phyloP scores from a whole-genome alignment of 495 filamentous ascomycete genomes.

The Penicillium samsonianum region DNA sequence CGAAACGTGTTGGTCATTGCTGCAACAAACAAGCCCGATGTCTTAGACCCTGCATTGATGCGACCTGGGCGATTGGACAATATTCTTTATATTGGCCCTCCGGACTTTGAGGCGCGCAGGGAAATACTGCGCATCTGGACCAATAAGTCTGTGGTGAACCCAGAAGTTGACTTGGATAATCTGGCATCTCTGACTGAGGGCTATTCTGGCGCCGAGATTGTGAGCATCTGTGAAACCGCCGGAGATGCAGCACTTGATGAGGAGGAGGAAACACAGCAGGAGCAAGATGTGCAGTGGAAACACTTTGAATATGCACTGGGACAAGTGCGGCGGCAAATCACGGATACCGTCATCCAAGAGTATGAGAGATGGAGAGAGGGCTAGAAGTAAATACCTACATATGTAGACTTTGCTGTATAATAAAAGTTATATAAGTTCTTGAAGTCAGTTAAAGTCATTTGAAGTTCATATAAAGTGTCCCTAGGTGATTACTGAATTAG shows the following conservation, averaged over 20 bases:
- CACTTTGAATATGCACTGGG: conserved; percentile 66
- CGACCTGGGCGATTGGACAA: conserved; percentile 87
- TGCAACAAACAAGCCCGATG: conserved; percentile 89
- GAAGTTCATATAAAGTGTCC: not conserved
- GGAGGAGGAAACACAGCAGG: conserved; percentile 46
- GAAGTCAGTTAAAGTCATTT: not conserved
- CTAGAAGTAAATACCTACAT: conserved; percentile 14
- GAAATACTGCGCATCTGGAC: conserved; percentile 75
- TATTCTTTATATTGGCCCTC: conserved; percentile 87
- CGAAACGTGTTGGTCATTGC: conserved; percentile 88
- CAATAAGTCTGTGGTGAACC: conserved; percentile 57
- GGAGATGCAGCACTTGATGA: conserved; percentile 60
- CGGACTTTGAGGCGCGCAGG: conserved; percentile 69
- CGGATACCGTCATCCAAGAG: conserved; percentile 59
- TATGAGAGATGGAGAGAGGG: conserved; percentile 66
- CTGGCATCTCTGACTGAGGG: conserved; percentile 75
- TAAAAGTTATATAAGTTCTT: not conserved
- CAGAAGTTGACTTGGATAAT: conserved; percentile 64
- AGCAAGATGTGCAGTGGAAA: conserved; percentile 55
- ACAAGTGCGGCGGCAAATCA: conserved; percentile 68
- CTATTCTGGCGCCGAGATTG: conserved; percentile 87
- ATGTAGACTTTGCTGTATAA: not conserved
- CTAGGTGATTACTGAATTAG: conserved; percentile 22
- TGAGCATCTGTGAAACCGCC: conserved; percentile 73
- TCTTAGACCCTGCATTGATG: conserved; percentile 81